Evolutionary conservation across 179 eudicot species (phyloP).

Genomic region (Pouteria campechiana): DNA sequence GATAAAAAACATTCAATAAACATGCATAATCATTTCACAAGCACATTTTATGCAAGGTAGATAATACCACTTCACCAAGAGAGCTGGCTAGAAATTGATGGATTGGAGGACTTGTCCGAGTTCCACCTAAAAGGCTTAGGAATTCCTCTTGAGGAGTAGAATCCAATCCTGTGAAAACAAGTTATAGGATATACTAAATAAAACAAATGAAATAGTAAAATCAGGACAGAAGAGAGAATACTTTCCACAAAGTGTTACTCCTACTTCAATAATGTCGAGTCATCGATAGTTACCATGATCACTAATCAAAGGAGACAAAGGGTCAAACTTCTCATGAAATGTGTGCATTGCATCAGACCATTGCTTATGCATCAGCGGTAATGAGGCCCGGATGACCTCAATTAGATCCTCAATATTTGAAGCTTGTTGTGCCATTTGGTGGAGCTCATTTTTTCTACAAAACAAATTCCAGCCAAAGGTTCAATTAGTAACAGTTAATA

Average conservation of each 20-base stretch:
- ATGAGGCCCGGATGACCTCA: constrained; percentile 77
- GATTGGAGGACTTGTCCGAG: constrained; percentile 91
- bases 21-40: constrained; percentile 1
- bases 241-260: not conserved
- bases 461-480: no score
- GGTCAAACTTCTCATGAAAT: constrained; percentile 73
- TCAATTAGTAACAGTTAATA: no score
- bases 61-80: constrained; percentile 80
- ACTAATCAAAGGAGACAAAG: constrained; percentile 59
- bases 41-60: constrained; percentile 2
- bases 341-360: constrained; percentile 88
- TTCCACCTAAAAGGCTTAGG: constrained; percentile 88
- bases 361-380: constrained; percentile 85
- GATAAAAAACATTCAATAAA: constrained; percentile 10
- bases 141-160: constrained; percentile 91
- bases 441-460: constrained; percentile 89
- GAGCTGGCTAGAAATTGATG: constrained; percentile 94
- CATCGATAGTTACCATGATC: constrained; percentile 54
- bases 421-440: constrained; percentile 97
- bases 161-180: constrained; percentile 42
- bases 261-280: no score
- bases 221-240: no score
- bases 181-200: not conserved
- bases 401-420: constrained; percentile 81
- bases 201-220: constrained; percentile 3